Conservation (phyloP, 2,329 filamentous ascomycete genomes). For the Ophiostoma triangulosporum region DNA sequence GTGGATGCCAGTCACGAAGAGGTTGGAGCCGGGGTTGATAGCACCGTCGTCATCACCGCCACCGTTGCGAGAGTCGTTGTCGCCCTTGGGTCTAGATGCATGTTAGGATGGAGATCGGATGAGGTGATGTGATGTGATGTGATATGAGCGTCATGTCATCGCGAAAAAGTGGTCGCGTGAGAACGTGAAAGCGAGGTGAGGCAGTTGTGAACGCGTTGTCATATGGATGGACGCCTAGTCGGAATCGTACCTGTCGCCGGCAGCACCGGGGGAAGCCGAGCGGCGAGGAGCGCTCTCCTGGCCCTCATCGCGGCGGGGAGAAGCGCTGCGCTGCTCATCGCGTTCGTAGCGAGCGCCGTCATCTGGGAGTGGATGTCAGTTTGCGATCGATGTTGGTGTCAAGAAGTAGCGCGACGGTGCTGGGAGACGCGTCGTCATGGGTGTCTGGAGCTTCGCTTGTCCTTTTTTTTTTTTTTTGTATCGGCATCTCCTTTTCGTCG, state of each 20-base stretch:
- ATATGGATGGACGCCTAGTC: neutral
- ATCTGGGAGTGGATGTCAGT: conserved; percentile 27
- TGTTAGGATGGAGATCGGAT: too few species aligned
- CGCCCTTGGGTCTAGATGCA: conserved; percentile 32
- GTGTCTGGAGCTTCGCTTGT: neutral
- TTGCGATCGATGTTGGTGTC: conserved; percentile 5
- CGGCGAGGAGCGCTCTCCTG: conserved; percentile 43
- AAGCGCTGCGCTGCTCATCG: conserved; percentile 49
- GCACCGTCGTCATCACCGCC: conserved; percentile 60
- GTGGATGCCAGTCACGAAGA: conserved; percentile 97
- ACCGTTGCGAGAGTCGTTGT: conserved; percentile 24
- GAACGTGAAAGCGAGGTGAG: neutral
- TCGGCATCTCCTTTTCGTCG: neutral
- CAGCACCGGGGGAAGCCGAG: conserved; percentile 46
- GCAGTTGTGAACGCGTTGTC: neutral
- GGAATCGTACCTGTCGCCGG: conserved; percentile 34
- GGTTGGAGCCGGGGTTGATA: conserved; percentile 87
- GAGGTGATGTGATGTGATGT: too few species aligned
- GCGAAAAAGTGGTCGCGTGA: neutral
- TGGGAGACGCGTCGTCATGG: conserved; percentile 1
- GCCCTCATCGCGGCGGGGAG: conserved; percentile 50
- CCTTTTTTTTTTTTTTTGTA: neutral
- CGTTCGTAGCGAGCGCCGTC: conserved; percentile 53
- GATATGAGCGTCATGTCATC: conserved; percentile 13
- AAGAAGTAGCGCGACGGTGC: neutral